Evolutionary conservation across 2,329 filamentous ascomycete genomes (phyloP), one percentile per base, ranked within the genome.

Genomic region (Hymenoscyphus infarciens): DNA sequence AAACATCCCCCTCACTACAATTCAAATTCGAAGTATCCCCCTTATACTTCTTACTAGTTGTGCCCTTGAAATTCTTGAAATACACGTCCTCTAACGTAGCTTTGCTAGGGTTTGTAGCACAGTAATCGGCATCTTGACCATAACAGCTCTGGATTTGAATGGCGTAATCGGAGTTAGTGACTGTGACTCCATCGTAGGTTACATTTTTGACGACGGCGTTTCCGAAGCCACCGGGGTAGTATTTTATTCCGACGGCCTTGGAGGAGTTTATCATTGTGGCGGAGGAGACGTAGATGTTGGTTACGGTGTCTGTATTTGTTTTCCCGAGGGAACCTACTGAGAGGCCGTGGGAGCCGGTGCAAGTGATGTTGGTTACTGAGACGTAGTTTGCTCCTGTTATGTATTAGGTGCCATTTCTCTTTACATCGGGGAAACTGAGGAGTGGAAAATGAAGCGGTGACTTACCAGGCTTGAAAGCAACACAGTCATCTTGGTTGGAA

Each of bases 401-500:
- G 6, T 49, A 3, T 29, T 5, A 49, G 42, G 10, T 35, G 33
- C 3, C 33, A 35, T 22, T 19, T 49, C n/a, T 19, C 2, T 49
- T 29, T n/a, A n/a, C n/a, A n/a, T n/a, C n/a, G n/a, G n/a, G n/a
- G n/a, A n/a, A n/a, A n/a, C n/a, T n/a, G n/a, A n/a, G 27, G 2
- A 13, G 8, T 22, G 42, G 16, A n/a, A 22, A 49, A n/a, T 19
- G 16, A 49, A 19, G n/a, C 2, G 25, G 42, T 22, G 6, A 49
- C 42, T 25, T 49, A 49, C 42, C 42, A 1, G 80, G 81, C 74
- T 85, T 85, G 69, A 86, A 75, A 29, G 83, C 83, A 15, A 85
- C 73, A 68, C 83, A 86, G 70, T 85, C 83, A 61, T 86, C 83
- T 72, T 85, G 82, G 73, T 85, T 85, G 69, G 79, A 77, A 61